Evolutionary conservation across 352 stramenopile genomes (phyloP).

Genomic region (Pythium biforme): DNA sequence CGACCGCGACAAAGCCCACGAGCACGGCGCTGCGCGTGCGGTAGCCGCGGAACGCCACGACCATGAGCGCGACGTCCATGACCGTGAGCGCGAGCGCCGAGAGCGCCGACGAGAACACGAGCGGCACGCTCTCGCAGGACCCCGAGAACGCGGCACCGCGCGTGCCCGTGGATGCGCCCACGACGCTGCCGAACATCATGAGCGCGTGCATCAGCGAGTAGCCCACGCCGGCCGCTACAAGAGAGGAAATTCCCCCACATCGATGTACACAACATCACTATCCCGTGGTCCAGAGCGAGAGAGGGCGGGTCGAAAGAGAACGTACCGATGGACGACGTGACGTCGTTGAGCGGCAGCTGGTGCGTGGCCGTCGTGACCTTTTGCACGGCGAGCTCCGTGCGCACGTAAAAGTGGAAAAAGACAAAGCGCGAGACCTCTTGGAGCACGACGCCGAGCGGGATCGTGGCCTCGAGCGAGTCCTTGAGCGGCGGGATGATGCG

Average conservation of each 20-base stretch:
- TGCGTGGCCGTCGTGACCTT: conserved; percentile 74
- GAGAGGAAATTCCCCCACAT: no score
- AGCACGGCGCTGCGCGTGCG: conserved; percentile 52
- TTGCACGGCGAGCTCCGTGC: conserved; percentile 68
- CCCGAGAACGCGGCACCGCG: conserved; percentile 71
- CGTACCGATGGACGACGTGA: conserved; percentile 73
- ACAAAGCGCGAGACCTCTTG: conserved; percentile 66
- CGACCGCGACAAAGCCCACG: conserved; percentile 53
- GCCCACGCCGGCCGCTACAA: conserved; percentile 68
- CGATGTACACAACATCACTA: no score
- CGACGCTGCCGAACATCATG: conserved; percentile 82
- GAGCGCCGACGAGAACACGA: conserved; percentile 66
- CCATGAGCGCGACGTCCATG: conserved; percentile 79
- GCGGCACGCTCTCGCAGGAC: conserved; percentile 69
- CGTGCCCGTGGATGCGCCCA: conserved; percentile 62
- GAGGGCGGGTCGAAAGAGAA: no score
- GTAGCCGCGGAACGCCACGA: conserved; percentile 81
- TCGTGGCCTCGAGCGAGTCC: conserved; percentile 69
- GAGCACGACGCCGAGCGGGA: conserved; percentile 63
- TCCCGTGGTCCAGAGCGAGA: no score
- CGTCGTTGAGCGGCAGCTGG: conserved; percentile 82
- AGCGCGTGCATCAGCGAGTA: conserved; percentile 83
- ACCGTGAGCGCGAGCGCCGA: conserved; percentile 74
- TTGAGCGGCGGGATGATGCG: conserved; percentile 74
- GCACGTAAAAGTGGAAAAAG: conserved; percentile 80